Evolutionary conservation across 2,329 filamentous ascomycete species (phyloP).

Genomic region (Parascedosporium putredinis): DNA sequence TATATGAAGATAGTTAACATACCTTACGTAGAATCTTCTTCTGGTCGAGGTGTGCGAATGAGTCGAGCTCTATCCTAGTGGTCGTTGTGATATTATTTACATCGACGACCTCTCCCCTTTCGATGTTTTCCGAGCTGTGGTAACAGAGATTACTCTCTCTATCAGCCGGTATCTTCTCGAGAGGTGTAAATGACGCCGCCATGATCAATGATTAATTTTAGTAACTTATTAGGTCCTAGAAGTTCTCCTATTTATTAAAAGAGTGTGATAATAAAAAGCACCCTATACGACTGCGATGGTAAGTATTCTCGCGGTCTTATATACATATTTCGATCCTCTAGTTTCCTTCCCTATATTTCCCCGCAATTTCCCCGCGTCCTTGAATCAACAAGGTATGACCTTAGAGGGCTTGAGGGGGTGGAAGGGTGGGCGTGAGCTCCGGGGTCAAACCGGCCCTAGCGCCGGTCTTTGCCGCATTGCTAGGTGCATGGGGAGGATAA

Average conservation of each 20-base stretch:
- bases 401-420: not conserved
- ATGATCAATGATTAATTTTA: not conserved
- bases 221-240: no score
- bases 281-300: no score
- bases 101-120: slow-evolving; percentile 9
- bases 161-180: slow-evolving; percentile 14
- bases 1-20: not conserved
- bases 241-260: no score
- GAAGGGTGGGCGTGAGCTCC: not conserved
- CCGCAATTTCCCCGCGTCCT: not conserved
- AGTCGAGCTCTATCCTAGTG: slow-evolving; percentile 15
- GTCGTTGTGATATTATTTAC: slow-evolving; percentile 12
- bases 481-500: no score
- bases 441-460: not conserved
- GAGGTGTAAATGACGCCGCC: slow-evolving; percentile 13
- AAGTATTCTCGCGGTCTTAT: no score
- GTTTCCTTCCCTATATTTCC: not conserved
- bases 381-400: not conserved
- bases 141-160: slow-evolving; percentile 16
- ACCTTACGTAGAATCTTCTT: slow-evolving; percentile 49
- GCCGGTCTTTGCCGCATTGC: not conserved
- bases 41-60: slow-evolving; percentile 27
- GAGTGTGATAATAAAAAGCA: no score
- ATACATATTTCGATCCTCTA: no score
- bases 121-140: slow-evolving; percentile 8